These are phyloP conservation scores for Nepenthes alata DNA, from an alignment of 179 eudicot species.

Conservation along the genomic window DNA sequence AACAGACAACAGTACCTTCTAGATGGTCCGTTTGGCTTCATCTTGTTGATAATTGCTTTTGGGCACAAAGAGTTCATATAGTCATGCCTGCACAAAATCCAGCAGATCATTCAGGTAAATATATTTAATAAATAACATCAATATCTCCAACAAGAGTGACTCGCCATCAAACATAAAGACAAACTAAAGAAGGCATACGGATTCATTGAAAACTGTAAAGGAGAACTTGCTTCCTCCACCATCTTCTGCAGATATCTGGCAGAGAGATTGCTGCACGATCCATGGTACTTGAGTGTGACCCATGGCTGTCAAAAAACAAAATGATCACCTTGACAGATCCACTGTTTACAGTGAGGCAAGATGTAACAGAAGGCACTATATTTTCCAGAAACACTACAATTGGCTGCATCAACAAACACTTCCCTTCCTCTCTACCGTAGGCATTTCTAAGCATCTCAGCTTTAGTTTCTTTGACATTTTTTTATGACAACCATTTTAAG, in stretches of 20 bases:
- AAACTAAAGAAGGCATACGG: constrained; percentile 31
- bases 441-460: too few relatives aligned
- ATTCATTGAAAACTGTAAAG: constrained; percentile 49
- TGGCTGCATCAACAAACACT: too few relatives aligned
- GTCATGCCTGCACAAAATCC: constrained; percentile 34
- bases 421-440: too few relatives aligned
- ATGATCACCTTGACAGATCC: background rate
- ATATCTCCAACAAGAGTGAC: background rate
- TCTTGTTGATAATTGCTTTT: constrained; percentile 27
- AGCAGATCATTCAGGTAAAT: constrained; percentile 2
- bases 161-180: background rate
- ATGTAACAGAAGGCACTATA: background rate
- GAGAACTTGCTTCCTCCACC: constrained; percentile 30
- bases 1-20: constrained; percentile 28
- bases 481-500: background rate
- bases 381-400: background rate
- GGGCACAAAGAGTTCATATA: constrained; percentile 77
- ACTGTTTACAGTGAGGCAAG: background rate
- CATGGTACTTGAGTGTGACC: constrained; percentile 57
- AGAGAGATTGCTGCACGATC: constrained; percentile 31
- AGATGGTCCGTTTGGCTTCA: constrained; percentile 26
- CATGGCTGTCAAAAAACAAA: constrained; percentile 27
- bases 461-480: too few relatives aligned
- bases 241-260: constrained; percentile 35
- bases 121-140: background rate